phyloP scores from a whole-genome alignment of 176 grass and related monocot genomes.

The Cenchrus purpureus region DNA sequence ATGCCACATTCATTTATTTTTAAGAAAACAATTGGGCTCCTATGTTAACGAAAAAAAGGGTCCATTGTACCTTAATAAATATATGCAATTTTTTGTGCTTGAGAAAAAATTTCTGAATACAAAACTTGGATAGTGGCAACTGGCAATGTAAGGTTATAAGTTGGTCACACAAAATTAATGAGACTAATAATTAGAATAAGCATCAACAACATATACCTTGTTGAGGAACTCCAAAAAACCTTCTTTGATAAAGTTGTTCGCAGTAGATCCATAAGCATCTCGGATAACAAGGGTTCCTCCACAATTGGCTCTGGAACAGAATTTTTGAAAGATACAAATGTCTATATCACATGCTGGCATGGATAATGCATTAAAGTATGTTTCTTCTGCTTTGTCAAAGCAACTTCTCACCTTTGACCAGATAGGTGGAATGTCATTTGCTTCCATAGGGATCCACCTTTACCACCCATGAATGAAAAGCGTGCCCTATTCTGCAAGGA shows the following conservation, averaged over 20 bases:
- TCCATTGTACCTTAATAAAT: neutral
- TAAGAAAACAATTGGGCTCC: neutral
- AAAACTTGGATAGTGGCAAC: neutral
- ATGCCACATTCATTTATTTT: neutral
- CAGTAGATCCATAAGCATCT: slow-evolving; percentile 57
- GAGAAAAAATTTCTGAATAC: neutral
- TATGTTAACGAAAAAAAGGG: neutral
- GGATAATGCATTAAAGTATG: neutral
- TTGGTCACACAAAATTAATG: neutral
- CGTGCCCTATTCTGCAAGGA: slow-evolving; percentile 89
- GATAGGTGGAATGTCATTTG: slow-evolving; percentile 82
- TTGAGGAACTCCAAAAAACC: slow-evolving; percentile 87
- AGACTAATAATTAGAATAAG: neutral
- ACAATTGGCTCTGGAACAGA: slow-evolving; percentile 57
- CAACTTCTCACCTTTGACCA: slow-evolving; percentile 57
- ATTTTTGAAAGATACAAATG: slow-evolving; percentile 19
- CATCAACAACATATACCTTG: slow-evolving; percentile 59
- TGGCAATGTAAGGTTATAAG: neutral
- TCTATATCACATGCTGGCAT: neutral
- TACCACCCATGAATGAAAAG: slow-evolving; percentile 99
- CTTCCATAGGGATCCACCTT: slow-evolving; percentile 89
- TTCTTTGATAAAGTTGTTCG: slow-evolving; percentile 65
- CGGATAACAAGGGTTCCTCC: slow-evolving; percentile 73
- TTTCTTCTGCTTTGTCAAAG: slow-evolving; percentile 31
- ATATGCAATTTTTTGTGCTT: neutral